Percentiles rank a stretch among this genome's conserved stretches.
phyloP scores from a whole-genome alignment of 2,329 filamentous ascomycete species.

The Atkinsonella texensis region DNA sequence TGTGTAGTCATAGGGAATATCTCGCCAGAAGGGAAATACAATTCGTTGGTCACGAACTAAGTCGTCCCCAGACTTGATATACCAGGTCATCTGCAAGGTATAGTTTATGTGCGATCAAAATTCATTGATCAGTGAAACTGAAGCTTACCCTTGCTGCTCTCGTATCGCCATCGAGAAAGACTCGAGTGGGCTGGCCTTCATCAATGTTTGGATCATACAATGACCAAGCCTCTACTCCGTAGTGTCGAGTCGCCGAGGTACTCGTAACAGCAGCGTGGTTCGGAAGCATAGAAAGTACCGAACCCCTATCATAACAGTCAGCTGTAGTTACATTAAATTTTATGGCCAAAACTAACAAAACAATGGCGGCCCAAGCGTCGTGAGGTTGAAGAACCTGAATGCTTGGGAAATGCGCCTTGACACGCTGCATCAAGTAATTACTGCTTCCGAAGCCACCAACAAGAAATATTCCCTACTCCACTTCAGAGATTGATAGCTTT shows the following conservation, averaged over 20 bases:
- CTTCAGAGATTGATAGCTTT: neutral
- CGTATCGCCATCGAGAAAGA: neutral
- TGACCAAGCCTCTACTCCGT: neutral
- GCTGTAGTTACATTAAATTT: neutral
- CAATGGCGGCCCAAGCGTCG: constrained; percentile 6
- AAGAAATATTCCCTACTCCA: constrained; percentile 3
- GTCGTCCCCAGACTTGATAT: neutral
- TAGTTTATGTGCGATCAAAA: neutral
- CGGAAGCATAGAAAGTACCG: constrained; percentile 1
- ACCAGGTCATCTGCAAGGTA: constrained; percentile 4
- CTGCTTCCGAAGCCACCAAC: constrained; percentile 6
- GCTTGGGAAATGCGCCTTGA: neutral
- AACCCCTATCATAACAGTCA: neutral
- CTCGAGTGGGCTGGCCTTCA: neutral
- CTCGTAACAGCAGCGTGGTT: neutral
- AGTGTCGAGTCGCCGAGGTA: constrained; percentile 1
- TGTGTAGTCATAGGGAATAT: neutral
- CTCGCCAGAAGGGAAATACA: neutral
- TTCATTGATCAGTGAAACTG: neutral
- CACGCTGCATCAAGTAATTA: neutral
- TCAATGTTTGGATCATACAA: neutral
- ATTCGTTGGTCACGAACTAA: neutral
- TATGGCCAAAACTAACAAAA: neutral
- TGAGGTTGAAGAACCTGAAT: constrained; percentile 3
- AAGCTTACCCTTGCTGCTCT: neutral